Evolutionary conservation across 345 rosid species (phyloP).

Genomic region (Acer saccharum): DNA sequence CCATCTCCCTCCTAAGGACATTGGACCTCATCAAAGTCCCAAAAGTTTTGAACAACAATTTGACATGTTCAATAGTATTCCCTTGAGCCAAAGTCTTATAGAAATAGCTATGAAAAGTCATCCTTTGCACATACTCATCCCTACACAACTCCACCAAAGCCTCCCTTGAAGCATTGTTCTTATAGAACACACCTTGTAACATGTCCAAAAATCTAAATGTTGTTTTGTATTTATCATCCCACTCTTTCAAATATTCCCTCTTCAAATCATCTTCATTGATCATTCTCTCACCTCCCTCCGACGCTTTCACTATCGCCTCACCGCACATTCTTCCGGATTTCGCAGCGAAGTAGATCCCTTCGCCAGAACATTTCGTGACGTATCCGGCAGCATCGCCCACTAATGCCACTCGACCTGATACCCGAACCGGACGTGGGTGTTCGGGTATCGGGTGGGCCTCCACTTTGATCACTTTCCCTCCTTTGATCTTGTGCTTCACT

Average conservation of each 20-base stretch:
- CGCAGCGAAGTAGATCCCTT: conserved; percentile 75
- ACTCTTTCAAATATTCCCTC: conserved; percentile 58
- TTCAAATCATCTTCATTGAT: conserved; percentile 51
- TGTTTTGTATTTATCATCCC: conserved; percentile 45
- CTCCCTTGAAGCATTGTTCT: conserved; percentile 50
- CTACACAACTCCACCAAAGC: conserved; percentile 73
- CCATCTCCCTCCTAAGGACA: conserved; percentile 43
- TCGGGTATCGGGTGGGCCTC: conserved; percentile 83
- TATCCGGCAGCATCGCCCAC: conserved; percentile 79
- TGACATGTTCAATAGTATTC: conserved; percentile 45
- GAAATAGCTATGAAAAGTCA: conserved; percentile 72
- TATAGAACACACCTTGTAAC: conserved; percentile 58
- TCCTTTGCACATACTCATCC: conserved; percentile 67
- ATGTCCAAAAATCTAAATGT: conserved; percentile 58
- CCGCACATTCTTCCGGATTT: conserved; percentile 70
- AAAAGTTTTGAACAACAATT: conserved; percentile 40
- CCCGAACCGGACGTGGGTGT: conserved; percentile 58
- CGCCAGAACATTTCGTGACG: conserved; percentile 67
- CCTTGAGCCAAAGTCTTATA: conserved; percentile 56
- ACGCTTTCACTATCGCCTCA: conserved; percentile 61
- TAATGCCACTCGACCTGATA: conserved; percentile 56
- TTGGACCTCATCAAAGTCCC: conserved; percentile 52
- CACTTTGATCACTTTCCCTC: conserved; percentile 62
- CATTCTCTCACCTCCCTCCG: conserved; percentile 51
- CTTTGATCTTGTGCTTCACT: conserved; percentile 45